Evolutionary conservation across 2,329 filamentous ascomycete genomes (phyloP), one percentile per base, ranked within the genome.

Genomic region (Colletotrichum spinosum): DNA sequence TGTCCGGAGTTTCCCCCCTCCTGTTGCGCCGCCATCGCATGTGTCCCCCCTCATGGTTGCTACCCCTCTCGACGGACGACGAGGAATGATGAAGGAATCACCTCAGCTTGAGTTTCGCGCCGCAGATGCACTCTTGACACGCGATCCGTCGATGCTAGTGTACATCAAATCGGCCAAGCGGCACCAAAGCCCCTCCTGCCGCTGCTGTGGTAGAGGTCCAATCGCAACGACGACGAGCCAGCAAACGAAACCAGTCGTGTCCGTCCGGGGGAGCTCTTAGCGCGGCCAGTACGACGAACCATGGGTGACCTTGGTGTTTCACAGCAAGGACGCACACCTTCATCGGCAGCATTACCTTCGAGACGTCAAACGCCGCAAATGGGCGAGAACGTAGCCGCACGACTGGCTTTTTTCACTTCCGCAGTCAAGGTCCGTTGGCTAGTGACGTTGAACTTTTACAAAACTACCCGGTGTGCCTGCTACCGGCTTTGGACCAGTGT

Each of bases 291-390:
- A 54, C 53, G 56, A 42, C 60, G n/a, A 51, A 65, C 60, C 63
- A 66, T 53, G 58, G 58, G 42, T 61, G 41, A 52, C 63, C 58
- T 60, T 66, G 41, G 48, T 49, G 63, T 66, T 66, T 66, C 63
- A 66, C 42, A 37, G 25, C 25, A 37, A 51, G 33, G 52, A 50
- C 25, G 35, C 42, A 41, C 53, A 54, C 48, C 58, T 53, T 25
- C 25, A 25, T 5, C 49, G 38, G 39, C 46, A 54, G 53, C 52
- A 62, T 25, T 12, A 57, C 15, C 48, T 57, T 66, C 58, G 63
- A 66, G 58, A 66, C 63, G 48, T 57, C 63, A 49, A 49, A 53
- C 48, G 63, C 63, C 63, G 63, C 58, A 66, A 62, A 60, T 56
- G 53, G 58, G 48, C 53, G 38, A 33, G 44, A 37, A 39, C 17